Conservation (phyloP, 129 eudicot genomes). For the Centella asiatica region DNA sequence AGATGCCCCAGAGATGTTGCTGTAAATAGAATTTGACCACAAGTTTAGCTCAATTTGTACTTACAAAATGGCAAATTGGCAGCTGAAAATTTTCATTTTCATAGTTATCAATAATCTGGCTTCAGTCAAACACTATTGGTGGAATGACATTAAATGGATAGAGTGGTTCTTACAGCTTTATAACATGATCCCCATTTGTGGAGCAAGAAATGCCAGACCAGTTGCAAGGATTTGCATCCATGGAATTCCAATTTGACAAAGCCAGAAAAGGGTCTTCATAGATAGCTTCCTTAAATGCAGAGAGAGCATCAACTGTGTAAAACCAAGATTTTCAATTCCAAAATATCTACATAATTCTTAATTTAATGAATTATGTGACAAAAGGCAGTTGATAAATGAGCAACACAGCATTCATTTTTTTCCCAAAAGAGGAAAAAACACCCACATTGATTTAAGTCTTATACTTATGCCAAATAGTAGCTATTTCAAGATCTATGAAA, state of each 20-base stretch:
- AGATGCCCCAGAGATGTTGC: constrained; percentile 69
- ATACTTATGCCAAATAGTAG: constrained; percentile 5
- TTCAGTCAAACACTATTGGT: not conserved
- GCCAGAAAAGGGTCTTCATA: constrained; percentile 72
- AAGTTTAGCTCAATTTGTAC: constrained; percentile 1
- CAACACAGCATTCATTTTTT: constrained; percentile 18
- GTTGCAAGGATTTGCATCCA: constrained; percentile 74
- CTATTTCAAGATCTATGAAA: constrained; percentile 7
- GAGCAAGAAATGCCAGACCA: constrained; percentile 84
- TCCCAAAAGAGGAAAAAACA: constrained; percentile 8
- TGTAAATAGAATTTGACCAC: constrained; percentile 23
- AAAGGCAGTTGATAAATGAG: not conserved
- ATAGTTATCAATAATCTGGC: not conserved
- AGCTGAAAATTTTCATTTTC: not conserved
- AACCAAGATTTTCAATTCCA: constrained; percentile 8
- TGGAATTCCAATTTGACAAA: constrained; percentile 73
- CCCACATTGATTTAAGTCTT: constrained; percentile 8
- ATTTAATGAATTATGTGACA: not conserved
- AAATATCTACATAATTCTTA: not conserved
- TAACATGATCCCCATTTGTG: constrained; percentile 42
- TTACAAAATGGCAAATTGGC: not conserved
- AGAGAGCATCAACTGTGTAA: constrained; percentile 69
- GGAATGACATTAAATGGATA: constrained; percentile 1
- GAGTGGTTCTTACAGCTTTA: constrained; percentile 55
- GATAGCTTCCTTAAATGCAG: constrained; percentile 74